These are phyloP conservation scores for Saprolegnia diclina DNA, from an alignment of 352 stramenopile species.

Conservation along the genomic window DNA sequence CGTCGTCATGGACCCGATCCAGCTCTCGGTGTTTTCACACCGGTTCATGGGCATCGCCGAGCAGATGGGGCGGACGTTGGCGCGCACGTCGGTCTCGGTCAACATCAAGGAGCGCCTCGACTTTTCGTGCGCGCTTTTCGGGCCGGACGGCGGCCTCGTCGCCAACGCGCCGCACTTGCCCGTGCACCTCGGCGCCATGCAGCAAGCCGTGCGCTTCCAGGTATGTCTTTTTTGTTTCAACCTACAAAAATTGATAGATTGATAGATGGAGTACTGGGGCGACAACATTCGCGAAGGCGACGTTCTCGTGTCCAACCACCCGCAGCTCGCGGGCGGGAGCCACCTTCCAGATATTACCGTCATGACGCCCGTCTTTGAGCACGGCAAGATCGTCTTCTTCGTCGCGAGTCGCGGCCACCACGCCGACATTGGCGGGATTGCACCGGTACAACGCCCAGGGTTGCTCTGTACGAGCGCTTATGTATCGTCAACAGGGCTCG, in stretches of 20 bases:
- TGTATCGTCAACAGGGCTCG: slow-evolving; percentile 38
- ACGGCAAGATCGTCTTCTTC: slow-evolving; percentile 94
- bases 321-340: slow-evolving; percentile 94
- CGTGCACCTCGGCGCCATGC: slow-evolving; percentile 98
- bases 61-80: slow-evolving; percentile 98
- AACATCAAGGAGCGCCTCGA: slow-evolving; percentile 99
- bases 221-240: slow-evolving; percentile 42
- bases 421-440: slow-evolving; percentile 97
- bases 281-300: slow-evolving; percentile 93
- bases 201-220: slow-evolving; percentile 95
- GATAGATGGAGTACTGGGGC: slow-evolving; percentile 64
- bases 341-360: slow-evolving; percentile 99
- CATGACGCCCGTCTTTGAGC: slow-evolving; percentile 98
- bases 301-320: slow-evolving; percentile 98
- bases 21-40: slow-evolving; percentile 95
- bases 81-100: slow-evolving; percentile 94
- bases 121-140: slow-evolving; percentile 99
- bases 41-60: slow-evolving; percentile 99
- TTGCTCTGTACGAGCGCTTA: not conserved
- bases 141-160: slow-evolving; percentile 95
- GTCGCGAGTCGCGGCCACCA: slow-evolving; percentile 97
- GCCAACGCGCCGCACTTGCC: slow-evolving; percentile 98
- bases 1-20: slow-evolving; percentile 90
- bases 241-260: slow-evolving; percentile 37
- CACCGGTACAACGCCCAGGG: slow-evolving; percentile 51